Percentiles rank a stretch among this genome's conserved stretches.
These are phyloP conservation scores for Prunus padus DNA, from an alignment of 306 rosid genomes.

Conservation along the genomic window DNA sequence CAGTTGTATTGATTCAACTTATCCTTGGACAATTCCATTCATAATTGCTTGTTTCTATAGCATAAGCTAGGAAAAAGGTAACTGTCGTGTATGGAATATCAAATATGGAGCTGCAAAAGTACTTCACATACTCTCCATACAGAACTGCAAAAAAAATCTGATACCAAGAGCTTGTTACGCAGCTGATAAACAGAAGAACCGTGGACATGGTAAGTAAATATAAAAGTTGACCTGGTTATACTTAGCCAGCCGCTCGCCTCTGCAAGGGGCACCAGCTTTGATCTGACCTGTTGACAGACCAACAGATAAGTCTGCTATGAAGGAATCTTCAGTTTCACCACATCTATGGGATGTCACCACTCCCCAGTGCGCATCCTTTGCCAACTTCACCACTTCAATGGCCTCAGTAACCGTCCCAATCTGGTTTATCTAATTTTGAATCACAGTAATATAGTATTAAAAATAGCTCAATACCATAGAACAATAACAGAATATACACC, in stretches of 20 bases:
- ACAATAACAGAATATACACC: neutral
- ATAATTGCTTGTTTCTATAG: neutral
- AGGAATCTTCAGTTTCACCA: constrained; percentile 89
- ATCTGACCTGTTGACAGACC: constrained; percentile 88
- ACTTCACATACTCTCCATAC: neutral
- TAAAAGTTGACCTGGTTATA: constrained; percentile 76
- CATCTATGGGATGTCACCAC: constrained; percentile 83
- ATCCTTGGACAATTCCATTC: neutral
- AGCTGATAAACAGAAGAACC: neutral
- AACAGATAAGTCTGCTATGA: constrained; percentile 90
- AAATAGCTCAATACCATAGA: neutral
- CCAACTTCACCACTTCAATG: constrained; percentile 79
- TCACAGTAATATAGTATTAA: neutral
- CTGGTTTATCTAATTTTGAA: constrained; percentile 69
- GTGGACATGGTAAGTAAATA: neutral
- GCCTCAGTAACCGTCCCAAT: constrained; percentile 92
- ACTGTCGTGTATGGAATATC: neutral
- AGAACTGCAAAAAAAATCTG: neutral
- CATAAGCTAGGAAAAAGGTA: neutral
- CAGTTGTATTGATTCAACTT: neutral
- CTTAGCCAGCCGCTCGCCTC: constrained; percentile 94
- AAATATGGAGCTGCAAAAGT: neutral
- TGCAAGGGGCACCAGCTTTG: constrained; percentile 97
- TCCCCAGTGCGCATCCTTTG: constrained; percentile 86
- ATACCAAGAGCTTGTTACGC: neutral